Evolutionary conservation across 1,284 basidiomycete genomes (phyloP).

Genomic region (Irpex lacteus): DNA sequence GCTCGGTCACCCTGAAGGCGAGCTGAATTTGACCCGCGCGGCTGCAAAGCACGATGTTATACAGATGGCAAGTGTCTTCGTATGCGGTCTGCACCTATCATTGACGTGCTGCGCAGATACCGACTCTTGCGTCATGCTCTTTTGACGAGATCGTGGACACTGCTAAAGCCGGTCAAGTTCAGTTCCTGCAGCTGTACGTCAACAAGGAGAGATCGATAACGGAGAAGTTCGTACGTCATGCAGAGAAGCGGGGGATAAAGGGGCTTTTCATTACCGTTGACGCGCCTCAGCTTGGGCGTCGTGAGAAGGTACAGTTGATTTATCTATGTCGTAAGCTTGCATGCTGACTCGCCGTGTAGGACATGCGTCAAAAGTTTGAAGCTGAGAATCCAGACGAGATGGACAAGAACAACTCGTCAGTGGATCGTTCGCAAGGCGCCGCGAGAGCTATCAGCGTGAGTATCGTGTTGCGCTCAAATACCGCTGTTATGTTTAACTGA

Average conservation of each 20-base stretch:
- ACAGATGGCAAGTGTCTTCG: conserved; percentile 70
- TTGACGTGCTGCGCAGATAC: conserved; percentile 37
- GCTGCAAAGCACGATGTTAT: conserved; percentile 80
- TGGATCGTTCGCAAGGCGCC: conserved; percentile 26
- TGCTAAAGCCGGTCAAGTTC: conserved; percentile 50
- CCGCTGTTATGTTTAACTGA: neutral
- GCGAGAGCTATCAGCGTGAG: conserved; percentile 30
- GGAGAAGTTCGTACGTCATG: conserved; percentile 80
- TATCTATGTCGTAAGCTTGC: conserved; percentile 33
- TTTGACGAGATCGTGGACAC: conserved; percentile 87
- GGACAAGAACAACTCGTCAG: conserved; percentile 38
- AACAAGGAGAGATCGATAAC: conserved; percentile 84
- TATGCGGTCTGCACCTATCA: neutral
- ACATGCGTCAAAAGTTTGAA: conserved; percentile 88
- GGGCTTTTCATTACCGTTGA: conserved; percentile 93
- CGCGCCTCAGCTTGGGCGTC: conserved; percentile 87
- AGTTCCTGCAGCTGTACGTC: conserved; percentile 83
- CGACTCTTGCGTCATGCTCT: conserved; percentile 84
- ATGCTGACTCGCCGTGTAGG: conserved; percentile 38
- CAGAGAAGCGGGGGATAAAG: conserved; percentile 82
- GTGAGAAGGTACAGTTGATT: conserved; percentile 49
- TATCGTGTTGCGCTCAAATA: neutral
- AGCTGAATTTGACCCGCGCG: conserved; percentile 83
- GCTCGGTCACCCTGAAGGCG: conserved; percentile 92
- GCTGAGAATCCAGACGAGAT: conserved; percentile 80